These are phyloP conservation scores for Debaryomyces hansenii DNA, from an alignment of 805 yeast genomes.

Conservation along the genomic window DNA sequence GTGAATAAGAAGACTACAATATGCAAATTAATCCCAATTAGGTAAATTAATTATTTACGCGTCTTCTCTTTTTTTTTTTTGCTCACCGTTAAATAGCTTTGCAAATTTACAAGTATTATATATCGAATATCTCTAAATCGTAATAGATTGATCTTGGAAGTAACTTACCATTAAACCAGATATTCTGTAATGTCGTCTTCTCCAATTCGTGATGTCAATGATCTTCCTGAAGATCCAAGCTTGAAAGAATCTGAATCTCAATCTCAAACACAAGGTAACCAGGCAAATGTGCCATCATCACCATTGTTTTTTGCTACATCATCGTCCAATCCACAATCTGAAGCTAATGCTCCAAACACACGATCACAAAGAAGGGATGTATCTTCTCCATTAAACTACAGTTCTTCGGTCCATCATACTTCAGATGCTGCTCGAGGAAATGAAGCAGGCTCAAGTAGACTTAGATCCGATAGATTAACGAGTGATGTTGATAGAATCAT, in stretches of 20 bases:
- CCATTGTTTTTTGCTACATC: conserved; percentile 56
- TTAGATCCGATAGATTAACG: conserved; percentile 46
- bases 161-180: neutral
- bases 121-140: too few species aligned
- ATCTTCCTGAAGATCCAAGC: conserved; percentile 25
- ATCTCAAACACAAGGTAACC: conserved; percentile 36
- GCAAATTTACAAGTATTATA: neutral
- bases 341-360: conserved; percentile 14
- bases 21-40: conserved; percentile 20
- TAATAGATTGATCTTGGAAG: too few species aligned
- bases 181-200: conserved; percentile 28
- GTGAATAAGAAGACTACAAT: conserved; percentile 7
- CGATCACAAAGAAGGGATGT: conserved; percentile 28
- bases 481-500: conserved; percentile 45
- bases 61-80: conserved; percentile 8
- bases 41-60: conserved; percentile 30
- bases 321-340: conserved; percentile 42
- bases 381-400: conserved; percentile 53
- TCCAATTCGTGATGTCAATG: conserved; percentile 36
- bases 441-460: conserved; percentile 24
- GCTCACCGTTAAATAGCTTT: neutral
- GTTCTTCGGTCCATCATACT: conserved; percentile 41
- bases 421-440: conserved; percentile 39
- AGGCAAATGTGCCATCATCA: conserved; percentile 51
- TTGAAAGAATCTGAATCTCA: conserved; percentile 33